Base-by-base conservation (phyloP, 169 alveolate genomes). In the Perkinsus olseni region DNA sequence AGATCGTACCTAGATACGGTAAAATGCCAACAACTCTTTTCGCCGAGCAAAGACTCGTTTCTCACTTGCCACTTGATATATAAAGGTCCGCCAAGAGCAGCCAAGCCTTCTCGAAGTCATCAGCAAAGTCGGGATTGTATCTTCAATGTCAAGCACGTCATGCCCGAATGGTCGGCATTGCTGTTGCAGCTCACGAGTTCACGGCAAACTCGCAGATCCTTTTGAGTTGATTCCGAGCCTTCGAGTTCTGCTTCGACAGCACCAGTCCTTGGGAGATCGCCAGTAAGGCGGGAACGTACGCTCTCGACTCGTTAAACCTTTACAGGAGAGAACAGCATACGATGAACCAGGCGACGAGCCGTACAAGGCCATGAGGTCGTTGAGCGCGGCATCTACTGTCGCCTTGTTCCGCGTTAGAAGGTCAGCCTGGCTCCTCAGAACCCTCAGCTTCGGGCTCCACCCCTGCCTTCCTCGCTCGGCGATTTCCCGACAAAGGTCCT, bases 61-160 rank as follows among this genome's bases (percentile, higher is more conserved):
- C 96, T 24, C 94, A 91, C 48, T 94, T 95, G 92, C 94, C 95
- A 39, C 95, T 95, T 94, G 94, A 92, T 92, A 97, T 96, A 92
- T 94, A 94, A 92, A 96, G 93, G 93, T 98, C 98, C 34, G 99
- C 98, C 92, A 95, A 94, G 74, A 98, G 95, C 38, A 98, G 96
- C 98, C 98, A 98, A 6, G 98, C 98, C 93, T 96, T 96, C 96
- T 98, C 99, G 74, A 96, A 96, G 91, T 97, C 98, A 50, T 97
- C 98, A 93, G 97, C 97, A 93, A 93, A 97, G 94, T 97, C 98
- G 91, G 96, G 97, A 91, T 94, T 93, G 94, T 96, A 96, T 39
- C 95, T 95, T 13, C 6, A 74, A 36, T 36, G 45, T 21, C 74
- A 17, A 17, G 8, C 21, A 13, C 45, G 4, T 38, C 45, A 17